Percentiles rank a stretch among this genome's conserved stretches.
These are phyloP conservation scores for Psophocarpus tetragonolobus DNA, from an alignment of 306 rosid genomes.

Conservation along the genomic window DNA sequence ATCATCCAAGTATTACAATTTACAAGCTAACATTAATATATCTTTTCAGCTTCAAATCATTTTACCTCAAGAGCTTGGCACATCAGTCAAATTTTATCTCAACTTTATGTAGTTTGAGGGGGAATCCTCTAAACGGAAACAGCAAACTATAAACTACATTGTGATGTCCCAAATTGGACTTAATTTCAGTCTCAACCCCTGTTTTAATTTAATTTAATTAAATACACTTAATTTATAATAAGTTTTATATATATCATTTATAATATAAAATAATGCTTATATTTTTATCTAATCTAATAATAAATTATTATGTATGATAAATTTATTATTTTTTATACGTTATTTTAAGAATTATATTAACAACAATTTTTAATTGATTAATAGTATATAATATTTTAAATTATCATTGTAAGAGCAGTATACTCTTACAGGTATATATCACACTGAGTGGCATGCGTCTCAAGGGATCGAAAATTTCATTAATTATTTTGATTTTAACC, in stretches of 20 bases:
- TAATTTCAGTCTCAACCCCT: constrained; percentile 1
- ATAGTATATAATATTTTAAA: too few relatives aligned
- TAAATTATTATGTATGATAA: too few relatives aligned
- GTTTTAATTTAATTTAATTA: not conserved
- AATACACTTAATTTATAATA: not conserved
- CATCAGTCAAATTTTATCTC: not conserved
- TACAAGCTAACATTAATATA: not conserved
- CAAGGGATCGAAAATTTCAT: not conserved
- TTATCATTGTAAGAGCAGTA: too few relatives aligned
- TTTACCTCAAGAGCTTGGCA: not conserved
- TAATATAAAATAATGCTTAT: too few relatives aligned
- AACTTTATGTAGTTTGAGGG: not conserved
- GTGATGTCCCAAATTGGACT: constrained; percentile 7
- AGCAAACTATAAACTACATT: not conserved
- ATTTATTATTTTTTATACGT: too few relatives aligned
- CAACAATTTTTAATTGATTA: too few relatives aligned
- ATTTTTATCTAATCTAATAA: too few relatives aligned
- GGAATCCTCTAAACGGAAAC: constrained; percentile 2
- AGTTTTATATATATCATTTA: too few relatives aligned
- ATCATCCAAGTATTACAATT: not conserved
- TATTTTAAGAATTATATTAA: too few relatives aligned
- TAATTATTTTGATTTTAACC: not conserved
- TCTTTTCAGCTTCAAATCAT: constrained; percentile 4
- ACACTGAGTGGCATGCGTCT: not conserved
- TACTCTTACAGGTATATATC: too few relatives aligned